Evolutionary conservation across 208 protist genomes (phyloP).

Genomic region (Trypanosoma melophagium): DNA sequence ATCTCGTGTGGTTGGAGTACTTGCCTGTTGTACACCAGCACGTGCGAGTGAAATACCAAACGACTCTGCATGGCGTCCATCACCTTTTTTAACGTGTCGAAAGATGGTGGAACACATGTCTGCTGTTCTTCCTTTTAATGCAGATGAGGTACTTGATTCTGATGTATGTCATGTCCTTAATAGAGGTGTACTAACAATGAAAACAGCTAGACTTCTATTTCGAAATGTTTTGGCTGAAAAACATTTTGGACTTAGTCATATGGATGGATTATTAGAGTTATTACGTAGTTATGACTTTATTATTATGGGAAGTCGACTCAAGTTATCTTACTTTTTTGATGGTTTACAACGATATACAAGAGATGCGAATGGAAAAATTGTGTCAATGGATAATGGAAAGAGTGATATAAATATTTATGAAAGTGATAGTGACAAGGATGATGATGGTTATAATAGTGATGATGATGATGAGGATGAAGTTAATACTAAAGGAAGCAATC

Average conservation of each 20-base stretch:
- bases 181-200: constrained; percentile 28
- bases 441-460: neutral
- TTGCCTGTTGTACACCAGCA: constrained; percentile 23
- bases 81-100: constrained; percentile 10
- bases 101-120: constrained; percentile 10
- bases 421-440: neutral
- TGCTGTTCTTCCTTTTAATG: constrained; percentile 28
- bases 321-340: constrained; percentile 31
- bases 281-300: constrained; percentile 45
- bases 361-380: no score
- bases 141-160: constrained; percentile 16
- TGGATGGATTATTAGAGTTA: constrained; percentile 35
- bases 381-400: neutral
- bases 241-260: constrained; percentile 10
- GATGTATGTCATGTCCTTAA: constrained; percentile 24
- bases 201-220: constrained; percentile 22
- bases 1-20: constrained; percentile 29
- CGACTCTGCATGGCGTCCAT: neutral
- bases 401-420: neutral
- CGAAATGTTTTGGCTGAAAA: constrained; percentile 29
- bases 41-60: neutral
- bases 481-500: neutral
- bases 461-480: neutral
- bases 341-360: neutral
- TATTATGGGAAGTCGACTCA: constrained; percentile 40